phyloP scores from a whole-genome alignment of 371 early-diverging fungal genomes.

The Syncephalastrum monosporum region DNA sequence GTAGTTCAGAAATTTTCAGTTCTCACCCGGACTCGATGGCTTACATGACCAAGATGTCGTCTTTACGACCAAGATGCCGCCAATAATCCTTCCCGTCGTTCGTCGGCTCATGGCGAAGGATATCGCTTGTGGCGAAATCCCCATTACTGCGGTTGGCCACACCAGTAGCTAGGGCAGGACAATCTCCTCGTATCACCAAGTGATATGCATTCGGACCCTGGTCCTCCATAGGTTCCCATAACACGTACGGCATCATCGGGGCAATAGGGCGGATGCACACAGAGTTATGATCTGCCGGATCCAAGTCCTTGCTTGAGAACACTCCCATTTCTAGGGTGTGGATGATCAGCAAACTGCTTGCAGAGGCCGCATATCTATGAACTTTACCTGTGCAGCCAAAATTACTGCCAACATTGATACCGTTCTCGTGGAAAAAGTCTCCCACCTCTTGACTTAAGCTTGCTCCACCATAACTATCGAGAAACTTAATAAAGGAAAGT shows the following conservation, averaged over 20 bases:
- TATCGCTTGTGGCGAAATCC: slow-evolving; percentile 22
- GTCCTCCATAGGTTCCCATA: not conserved
- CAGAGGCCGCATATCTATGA: too few relatives aligned
- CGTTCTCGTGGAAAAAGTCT: slow-evolving; percentile 3
- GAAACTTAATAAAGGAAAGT: too few relatives aligned
- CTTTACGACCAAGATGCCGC: slow-evolving; percentile 21
- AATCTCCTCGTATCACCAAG: slow-evolving; percentile 3
- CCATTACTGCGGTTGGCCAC: slow-evolving; percentile 22
- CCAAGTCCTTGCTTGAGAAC: not conserved
- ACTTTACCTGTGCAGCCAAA: slow-evolving; percentile 20
- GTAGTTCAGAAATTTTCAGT: not conserved
- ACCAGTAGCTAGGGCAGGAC: slow-evolving; percentile 12
- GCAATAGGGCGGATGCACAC: not conserved
- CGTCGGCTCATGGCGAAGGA: slow-evolving; percentile 12
- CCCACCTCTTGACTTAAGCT: slow-evolving; percentile 6
- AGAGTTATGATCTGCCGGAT: not conserved
- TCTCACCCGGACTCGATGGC: too few relatives aligned
- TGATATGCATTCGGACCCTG: not conserved
- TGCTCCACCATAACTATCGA: slow-evolving; percentile 15
- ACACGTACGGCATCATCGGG: not conserved
- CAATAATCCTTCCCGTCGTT: slow-evolving; percentile 11
- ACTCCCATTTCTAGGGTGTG: too few relatives aligned
- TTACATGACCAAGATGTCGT: slow-evolving; percentile 31
- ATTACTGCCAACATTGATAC: slow-evolving; percentile 9
- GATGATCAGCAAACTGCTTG: too few relatives aligned